A percentile compares a stretch with the other conserved stretches of the same genome.
Conservation (phyloP, 73 alveolate genomes). For the Paramecium biaurelia region DNA sequence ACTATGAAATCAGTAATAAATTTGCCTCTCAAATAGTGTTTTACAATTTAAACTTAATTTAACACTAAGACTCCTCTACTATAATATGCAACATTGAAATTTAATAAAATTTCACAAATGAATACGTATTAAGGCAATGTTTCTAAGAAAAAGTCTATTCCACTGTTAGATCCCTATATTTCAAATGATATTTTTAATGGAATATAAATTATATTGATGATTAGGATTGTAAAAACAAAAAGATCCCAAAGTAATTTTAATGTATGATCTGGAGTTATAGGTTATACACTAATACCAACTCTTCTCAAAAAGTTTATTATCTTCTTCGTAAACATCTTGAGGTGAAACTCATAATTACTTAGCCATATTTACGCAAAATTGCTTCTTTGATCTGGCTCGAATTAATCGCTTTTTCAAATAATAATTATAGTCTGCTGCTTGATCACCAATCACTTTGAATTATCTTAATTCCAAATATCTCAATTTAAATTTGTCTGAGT, state of each 20-base stretch:
- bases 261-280: constrained; percentile 22
- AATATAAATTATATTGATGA: constrained; percentile 18
- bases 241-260: constrained; percentile 29
- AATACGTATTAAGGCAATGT: constrained; percentile 31
- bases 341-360: constrained; percentile 17
- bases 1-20: constrained; percentile 35
- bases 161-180: neutral
- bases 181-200: constrained; percentile 45
- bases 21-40: constrained; percentile 43
- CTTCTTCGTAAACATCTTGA: constrained; percentile 11
- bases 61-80: constrained; percentile 1
- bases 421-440: constrained; percentile 31
- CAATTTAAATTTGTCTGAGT: constrained; percentile 39
- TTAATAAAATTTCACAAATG: constrained; percentile 2
- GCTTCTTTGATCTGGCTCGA: neutral
- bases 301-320: neutral
- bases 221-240: constrained; percentile 6
- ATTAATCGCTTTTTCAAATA: neutral
- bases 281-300: neutral
- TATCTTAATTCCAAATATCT: neutral
- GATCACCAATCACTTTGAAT: constrained; percentile 32
- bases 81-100: constrained; percentile 42
- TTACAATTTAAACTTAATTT: neutral
- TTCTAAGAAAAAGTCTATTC: constrained; percentile 27
- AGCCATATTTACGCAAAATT: constrained; percentile 30